phyloP scores from a whole-genome alignment of 306 rosid genomes.

The Senna tora region DNA sequence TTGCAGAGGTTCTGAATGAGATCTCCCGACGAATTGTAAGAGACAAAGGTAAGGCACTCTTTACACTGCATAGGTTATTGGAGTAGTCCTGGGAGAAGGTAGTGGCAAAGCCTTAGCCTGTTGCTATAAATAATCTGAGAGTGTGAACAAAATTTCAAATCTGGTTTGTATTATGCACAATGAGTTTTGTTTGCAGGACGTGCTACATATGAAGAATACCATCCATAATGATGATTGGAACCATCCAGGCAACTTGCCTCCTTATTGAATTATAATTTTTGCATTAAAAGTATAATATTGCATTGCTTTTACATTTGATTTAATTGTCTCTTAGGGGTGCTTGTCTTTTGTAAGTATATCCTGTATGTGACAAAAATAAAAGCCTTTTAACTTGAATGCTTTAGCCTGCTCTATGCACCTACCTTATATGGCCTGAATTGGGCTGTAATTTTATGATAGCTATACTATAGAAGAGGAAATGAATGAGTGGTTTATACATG shows the following conservation, averaged over 20 bases:
- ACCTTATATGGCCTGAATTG: neutral
- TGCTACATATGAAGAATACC: neutral
- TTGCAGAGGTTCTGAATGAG: conserved; percentile 77
- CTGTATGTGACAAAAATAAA: neutral
- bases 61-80: conserved; percentile 2
- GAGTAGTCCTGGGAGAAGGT: conserved; percentile 11
- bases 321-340: neutral
- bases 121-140: conserved; percentile 1
- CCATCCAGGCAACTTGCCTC: conserved; percentile 17
- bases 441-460: neutral
- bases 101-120: conserved; percentile 5
- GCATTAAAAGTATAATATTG: neutral
- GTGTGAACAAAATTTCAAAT: conserved; percentile 3
- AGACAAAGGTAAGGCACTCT: conserved; percentile 70
- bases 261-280: neutral
- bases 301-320: neutral
- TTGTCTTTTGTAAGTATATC: neutral
- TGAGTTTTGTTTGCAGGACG: conserved; percentile 10
- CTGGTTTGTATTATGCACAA: neutral
- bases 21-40: conserved; percentile 84
- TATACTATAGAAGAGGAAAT: neutral
- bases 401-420: neutral
- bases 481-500: neutral
- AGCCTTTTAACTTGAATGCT: neutral
- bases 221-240: neutral